These are phyloP conservation scores for Chaetoceros tenuissimus DNA, from an alignment of 108 stramenopile species.

Conservation along the genomic window DNA sequence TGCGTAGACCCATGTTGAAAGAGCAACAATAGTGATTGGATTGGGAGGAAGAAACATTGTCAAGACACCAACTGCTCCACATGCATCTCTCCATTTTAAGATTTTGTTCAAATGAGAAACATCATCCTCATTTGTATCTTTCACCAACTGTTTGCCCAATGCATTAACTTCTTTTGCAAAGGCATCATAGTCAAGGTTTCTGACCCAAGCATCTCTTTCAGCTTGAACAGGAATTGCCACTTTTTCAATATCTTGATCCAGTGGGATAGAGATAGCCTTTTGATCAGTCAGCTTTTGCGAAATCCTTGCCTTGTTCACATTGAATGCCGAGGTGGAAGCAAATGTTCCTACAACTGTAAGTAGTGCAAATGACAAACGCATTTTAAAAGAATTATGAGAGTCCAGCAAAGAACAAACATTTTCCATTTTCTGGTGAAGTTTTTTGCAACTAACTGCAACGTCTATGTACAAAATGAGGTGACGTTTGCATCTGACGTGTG, in stretches of 20 bases:
- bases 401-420: too few relatives aligned
- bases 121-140: constrained; percentile 30
- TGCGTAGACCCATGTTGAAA: constrained; percentile 49
- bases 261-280: neutral
- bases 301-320: too few relatives aligned
- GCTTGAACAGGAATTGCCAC: neutral
- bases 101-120: constrained; percentile 53
- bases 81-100: constrained; percentile 36
- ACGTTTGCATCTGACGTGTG: too few relatives aligned
- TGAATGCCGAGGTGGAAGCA: too few relatives aligned
- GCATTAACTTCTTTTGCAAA: constrained; percentile 43
- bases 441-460: too few relatives aligned
- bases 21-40: constrained; percentile 39
- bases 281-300: too few relatives aligned
- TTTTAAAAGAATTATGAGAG: too few relatives aligned
- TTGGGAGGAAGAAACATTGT: constrained; percentile 45
- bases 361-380: too few relatives aligned
- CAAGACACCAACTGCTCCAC: constrained; percentile 15
- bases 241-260: neutral
- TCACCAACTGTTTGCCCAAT: constrained; percentile 32
- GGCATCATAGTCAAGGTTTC: constrained; percentile 41
- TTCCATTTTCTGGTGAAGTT: too few relatives aligned
- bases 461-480: too few relatives aligned
- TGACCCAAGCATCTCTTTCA: constrained; percentile 30
- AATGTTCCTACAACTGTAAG: too few relatives aligned